Base-by-base conservation (phyloP, 2,329 filamentous ascomycete species). In the Endoconidiophora polonica region DNA sequence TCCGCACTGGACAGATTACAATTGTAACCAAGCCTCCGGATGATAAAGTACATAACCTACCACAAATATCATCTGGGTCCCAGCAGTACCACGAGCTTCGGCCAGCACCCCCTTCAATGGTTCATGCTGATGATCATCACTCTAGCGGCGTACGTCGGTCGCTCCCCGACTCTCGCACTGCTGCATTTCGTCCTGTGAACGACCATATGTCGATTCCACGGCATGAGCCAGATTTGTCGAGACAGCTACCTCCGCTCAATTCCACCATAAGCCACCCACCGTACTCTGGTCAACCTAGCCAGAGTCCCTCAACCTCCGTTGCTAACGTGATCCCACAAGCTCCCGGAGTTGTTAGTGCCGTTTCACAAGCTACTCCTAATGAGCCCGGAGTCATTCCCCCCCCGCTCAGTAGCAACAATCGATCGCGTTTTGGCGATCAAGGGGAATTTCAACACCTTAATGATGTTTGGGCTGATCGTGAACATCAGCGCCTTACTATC, bases 21-120 rank as follows among this genome's bases (percentile, higher is more conserved):
- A 56, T 48, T 48, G 56, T 52, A 24, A 54, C 54, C 52, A 59
- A 52, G 47, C 55, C 23, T 55, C 58, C 36, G 57, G 59, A 53
- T 12, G 48, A 48, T 24, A 50, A 53, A 46, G 44, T 42, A 12
- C 44, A 53, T 18, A 7, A 41, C 3, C 23, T 53, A n/a, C 52
- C 52, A 4, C 52, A 50, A 18, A 53, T 53, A 36, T 46, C 48
- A 9, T 53, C 52, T 3, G 52, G 52, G 7, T 36, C 44, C 22
- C 52, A 44, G 10, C 52, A 53, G 23, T 53, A 53, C 29, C 52
- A 53, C 18, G 47, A 53, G 26, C 20, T 53, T 2, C 48, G 52
- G 4, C 52, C 52, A 16, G 52, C 52, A 6, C 52, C 52, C 3
- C 26, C 48, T 12, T 18, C 38, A 7, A 26, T 18, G 2, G 14